Conservation (phyloP, 2,329 filamentous ascomycete species). For the Sporothrix euskadiensis region DNA sequence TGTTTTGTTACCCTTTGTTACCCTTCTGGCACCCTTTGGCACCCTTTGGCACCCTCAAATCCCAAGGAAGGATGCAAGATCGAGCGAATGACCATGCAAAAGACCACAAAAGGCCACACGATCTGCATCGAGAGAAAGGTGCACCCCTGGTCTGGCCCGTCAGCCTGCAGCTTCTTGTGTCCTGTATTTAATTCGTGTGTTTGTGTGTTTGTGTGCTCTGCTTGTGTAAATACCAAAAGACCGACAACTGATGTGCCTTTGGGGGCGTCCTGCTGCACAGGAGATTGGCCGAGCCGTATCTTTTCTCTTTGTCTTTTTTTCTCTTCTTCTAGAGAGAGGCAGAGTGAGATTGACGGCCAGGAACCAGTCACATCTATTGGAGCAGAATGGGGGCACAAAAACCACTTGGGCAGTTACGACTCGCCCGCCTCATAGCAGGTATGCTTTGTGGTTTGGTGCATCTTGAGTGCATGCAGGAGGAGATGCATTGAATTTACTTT, state of each 20-base stretch:
- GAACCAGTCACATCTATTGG: not conserved
- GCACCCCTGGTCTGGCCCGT: not conserved
- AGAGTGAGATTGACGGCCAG: not conserved
- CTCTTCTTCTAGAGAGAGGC: not conserved
- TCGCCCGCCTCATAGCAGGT: not conserved
- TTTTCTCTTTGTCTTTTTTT: not conserved
- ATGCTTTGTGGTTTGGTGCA: not conserved
- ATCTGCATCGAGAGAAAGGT: not conserved
- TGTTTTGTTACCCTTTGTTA: too few species aligned
- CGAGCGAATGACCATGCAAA: constrained; percentile 2
- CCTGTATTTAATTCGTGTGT: not conserved
- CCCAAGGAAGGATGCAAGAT: constrained; percentile 7
- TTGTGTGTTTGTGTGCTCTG: not conserved
- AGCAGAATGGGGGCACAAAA: not conserved
- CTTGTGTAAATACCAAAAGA: not conserved
- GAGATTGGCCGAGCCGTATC: not conserved
- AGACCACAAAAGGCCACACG: not conserved
- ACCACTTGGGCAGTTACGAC: not conserved
- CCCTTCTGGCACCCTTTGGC: not conserved
- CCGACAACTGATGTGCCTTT: constrained; percentile 9
- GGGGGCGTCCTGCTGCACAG: not conserved
- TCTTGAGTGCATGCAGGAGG: not conserved
- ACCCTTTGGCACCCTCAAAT: not conserved
- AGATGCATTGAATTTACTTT: not conserved
- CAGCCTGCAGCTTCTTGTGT: not conserved